These are phyloP conservation scores for Sarocladium oryzae DNA, from an alignment of 2,329 filamentous ascomycete genomes.

Conservation along the genomic window DNA sequence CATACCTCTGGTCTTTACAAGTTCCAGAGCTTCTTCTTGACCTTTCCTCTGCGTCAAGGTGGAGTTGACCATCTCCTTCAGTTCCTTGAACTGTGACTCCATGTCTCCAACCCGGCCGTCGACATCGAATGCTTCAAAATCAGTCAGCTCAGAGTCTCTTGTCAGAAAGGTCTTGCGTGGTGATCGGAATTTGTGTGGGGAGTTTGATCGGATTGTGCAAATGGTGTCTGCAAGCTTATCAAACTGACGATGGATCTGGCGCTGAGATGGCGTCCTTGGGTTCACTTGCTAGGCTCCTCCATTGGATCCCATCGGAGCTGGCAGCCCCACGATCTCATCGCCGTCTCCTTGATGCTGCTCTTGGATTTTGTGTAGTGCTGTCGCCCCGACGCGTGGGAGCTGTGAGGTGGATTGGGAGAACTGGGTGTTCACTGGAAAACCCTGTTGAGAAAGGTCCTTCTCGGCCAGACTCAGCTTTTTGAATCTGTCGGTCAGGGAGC, in stretches of 20 bases:
- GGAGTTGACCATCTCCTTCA: constrained; percentile 67
- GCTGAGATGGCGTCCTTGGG: constrained; percentile 26
- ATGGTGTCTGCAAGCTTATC: constrained; percentile 25
- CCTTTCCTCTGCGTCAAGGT: constrained; percentile 61
- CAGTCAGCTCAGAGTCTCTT: constrained; percentile 65
- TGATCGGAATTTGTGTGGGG: constrained; percentile 35
- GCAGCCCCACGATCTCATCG: constrained; percentile 1
- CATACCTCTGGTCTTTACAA: constrained; percentile 71
- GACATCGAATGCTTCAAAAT: constrained; percentile 69
- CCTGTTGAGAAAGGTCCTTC: constrained; percentile 16
- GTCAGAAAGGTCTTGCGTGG: constrained; percentile 54
- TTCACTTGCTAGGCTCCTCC: constrained; percentile 24
- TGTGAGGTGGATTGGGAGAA: constrained; percentile 9
- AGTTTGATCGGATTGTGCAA: constrained; percentile 27
- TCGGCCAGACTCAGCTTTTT: constrained; percentile 33
- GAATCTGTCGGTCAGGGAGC: constrained; percentile 34
- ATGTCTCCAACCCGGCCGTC: constrained; percentile 70
- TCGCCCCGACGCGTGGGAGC: background rate
- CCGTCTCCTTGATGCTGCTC: background rate
- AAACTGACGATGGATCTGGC: constrained; percentile 25
- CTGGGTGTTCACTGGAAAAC: constrained; percentile 39
- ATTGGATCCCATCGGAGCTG: constrained; percentile 15
- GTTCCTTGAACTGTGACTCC: constrained; percentile 63
- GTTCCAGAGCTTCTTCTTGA: constrained; percentile 66
- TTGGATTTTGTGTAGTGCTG: background rate